Base-by-base conservation (phyloP, 768 basidiomycete genomes). In the Boletus subparvulus region DNA sequence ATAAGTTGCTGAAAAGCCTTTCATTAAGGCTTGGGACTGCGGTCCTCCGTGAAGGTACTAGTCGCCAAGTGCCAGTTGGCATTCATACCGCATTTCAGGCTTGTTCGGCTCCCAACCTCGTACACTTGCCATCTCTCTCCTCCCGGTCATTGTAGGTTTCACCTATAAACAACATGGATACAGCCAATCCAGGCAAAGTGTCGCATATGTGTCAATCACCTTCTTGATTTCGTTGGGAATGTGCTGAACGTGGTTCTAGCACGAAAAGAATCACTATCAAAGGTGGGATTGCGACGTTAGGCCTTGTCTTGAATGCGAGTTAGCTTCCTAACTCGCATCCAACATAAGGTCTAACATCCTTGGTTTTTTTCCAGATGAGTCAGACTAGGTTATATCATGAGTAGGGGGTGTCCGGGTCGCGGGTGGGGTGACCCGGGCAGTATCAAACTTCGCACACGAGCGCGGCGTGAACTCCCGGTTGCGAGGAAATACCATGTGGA, bases 361-460 rank as follows among this genome's bases (percentile, higher is more conserved):
- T 21, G 21, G 21, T 21, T 1, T 21, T n/a, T 21, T 21, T 21
- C 21, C 21, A 21, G 1, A 2, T 21, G 21, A 21, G 21, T 21
- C 21, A 21, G 21, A 21, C 21, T 21, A 21, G 21, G 21, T 21
- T 21, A 21, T 21, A 1, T 21, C 21, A 21, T 21, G 21, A 21
- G 21, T 21, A 21, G 21, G 21, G 21, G 21, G 21, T 21, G 21
- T 21, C 21, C 21, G 21, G 21, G 21, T 21, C 21, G 21, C 21
- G 21, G 21, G 21, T 21, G 21, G 21, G 21, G 21, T 21, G 21
- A n/a, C n/a, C n/a, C n/a, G n/a, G n/a, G 21, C 21, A 21, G 21
- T 21, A 51, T 55, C 32, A 33, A 61, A 13, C 59, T 55, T 43
- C 35, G n/a, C n/a, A n/a, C n/a, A n/a, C n/a, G 17, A 26, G 26